Base-by-base conservation (phyloP, 352 stramenopile species). In the Pythium brachiatum region DNA sequence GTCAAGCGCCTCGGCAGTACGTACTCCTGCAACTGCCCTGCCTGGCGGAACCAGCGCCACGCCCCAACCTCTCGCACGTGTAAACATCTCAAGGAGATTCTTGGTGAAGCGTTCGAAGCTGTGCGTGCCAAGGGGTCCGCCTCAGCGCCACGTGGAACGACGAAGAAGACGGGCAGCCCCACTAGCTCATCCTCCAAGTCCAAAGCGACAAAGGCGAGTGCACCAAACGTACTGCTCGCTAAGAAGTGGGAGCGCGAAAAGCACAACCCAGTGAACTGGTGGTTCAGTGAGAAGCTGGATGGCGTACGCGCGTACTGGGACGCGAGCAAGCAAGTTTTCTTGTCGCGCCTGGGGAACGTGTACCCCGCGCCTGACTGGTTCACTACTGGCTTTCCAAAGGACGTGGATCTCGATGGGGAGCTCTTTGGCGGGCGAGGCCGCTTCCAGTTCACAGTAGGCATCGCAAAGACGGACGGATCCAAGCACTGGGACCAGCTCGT, bases 261-360 rank as follows among this genome's bases (percentile, higher is more conserved):
- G 61, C 53, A 91, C 48, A 62, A 89, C 48, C 76, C 79, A 0
- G 65, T 76, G 2, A 60, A 62, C 26, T 92, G 83, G 83, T 89
- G 76, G 75, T 84, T 92, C 46, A 89, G 78, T 47, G 83, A 92
- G 57, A 92, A 92, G 60, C 60, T 92, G 25, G 83, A 92, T 44
- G 83, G 83, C 18, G 75, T 92, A 27, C 81, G 83, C 16, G 81
- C 79, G 16, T 87, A 70, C 58, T 89, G 82, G 81, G 63, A 87
- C 57, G 78, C 75, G 2, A 62, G 64, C 23, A 77, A 81, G 47
- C 75, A 67, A 23, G 64, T 73, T 20, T 89, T 90, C 54, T 67
- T 89, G 2, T 89, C 78, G 6, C 77, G 83, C 2, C 60, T 85
- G 12, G 80, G 82, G 3, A 91, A 92, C 26, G 66, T 78, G 36